Evolutionary conservation across 495 filamentous ascomycete genomes (phyloP), one percentile per base, ranked within the genome.

Genomic region (Neohortaea acidophila): DNA sequence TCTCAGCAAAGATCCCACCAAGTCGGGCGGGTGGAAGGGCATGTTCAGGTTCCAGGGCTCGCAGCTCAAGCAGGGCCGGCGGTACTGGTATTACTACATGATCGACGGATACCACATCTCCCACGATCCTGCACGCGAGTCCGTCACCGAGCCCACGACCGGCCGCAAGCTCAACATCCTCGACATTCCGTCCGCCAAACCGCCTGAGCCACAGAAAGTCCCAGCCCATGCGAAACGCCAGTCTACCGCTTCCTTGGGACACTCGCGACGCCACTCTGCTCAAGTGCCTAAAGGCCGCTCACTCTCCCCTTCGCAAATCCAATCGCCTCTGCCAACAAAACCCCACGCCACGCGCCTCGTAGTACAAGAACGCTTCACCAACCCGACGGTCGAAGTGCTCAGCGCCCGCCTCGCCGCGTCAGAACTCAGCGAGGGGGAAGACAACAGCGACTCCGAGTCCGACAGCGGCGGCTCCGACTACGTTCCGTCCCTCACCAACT

Each of bases 51-150:
- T 97, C 67, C 84, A 87, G 65, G 77, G 76, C 57, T 63, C 73
- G 31, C 79, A 81, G 42, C 70, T 94, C 38, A 73, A 85, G 66
- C 67, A 81, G 39, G 83, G 86, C 42, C 70, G 77, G 54, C 77
- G 89, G 51, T 96, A 94, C 77, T 97, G 91, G 89, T 97, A 96
- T 75, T 97, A 97, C 72, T 97, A 94, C 69, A 94, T 97, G 79
- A 91, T 96, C 64, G 89, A 97, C 56, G 89, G 89, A 43, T 94
- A 94, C 75, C 86, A 94, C 61, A 80, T 94, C 59, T 87, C 89
- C 33, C 87, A 96, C 69, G 89, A 97, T 64, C 89, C 91, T 35
- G 83, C 82, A 53, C 73, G 81, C 56, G 71, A 79, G 41, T 83
- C 77, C 58, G 92, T 84, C 62, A 78, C 79, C 54, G 89, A 97